Evolutionary conservation across 2,329 filamentous ascomycete species (phyloP), one percentile per base, ranked within the genome.

Genomic region (Cyphellophora europaea): DNA sequence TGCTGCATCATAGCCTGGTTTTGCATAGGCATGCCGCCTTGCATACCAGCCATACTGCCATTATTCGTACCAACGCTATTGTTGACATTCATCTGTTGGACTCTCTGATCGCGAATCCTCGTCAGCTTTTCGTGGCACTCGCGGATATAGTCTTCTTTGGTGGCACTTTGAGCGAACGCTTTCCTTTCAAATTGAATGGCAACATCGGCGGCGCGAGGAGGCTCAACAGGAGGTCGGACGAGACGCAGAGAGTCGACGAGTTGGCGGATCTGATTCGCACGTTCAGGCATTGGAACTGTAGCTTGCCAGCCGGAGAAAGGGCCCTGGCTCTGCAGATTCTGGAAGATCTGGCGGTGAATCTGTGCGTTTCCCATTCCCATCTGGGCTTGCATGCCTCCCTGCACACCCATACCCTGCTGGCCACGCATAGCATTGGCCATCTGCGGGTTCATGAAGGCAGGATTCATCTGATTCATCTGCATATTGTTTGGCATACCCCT

Each of bases 191-290:
- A 67, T 32, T 45, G 53, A 29, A 65, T 43, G 11, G 63, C 64
- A 23, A 58, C 57, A 18, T 59, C 51, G 25, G 64, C 53, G 12
- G 59, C 57, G 30, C 51, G 50, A 21, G 53, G 45, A 5, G 61
- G 37, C 30, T 61, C 53, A 33, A 63, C 54, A 18, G 55, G 56
- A 16, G 62, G 61, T 39, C 64, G 54, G 27, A 66, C 60, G 16
- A 68, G 49, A 41, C 62, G 58, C 35, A 68, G 55, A 27, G 62
- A 63, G 19, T 63, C 61, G 36, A 64, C 59, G 57, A 67, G 61
- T 43, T 66, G 58, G 44, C 57, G 57, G 33, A 67, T 56, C 42
- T 61, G 62, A 25, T 54, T 47, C 4, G 56, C 57, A 31, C 65
- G 57, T 19, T 59, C 56, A 40, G 56, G 55, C 14, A 60, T 47